Evolutionary conservation across 768 basidiomycete genomes (phyloP), one percentile per base, ranked within the genome.

Genomic region (Tephrocybe sp.): DNA sequence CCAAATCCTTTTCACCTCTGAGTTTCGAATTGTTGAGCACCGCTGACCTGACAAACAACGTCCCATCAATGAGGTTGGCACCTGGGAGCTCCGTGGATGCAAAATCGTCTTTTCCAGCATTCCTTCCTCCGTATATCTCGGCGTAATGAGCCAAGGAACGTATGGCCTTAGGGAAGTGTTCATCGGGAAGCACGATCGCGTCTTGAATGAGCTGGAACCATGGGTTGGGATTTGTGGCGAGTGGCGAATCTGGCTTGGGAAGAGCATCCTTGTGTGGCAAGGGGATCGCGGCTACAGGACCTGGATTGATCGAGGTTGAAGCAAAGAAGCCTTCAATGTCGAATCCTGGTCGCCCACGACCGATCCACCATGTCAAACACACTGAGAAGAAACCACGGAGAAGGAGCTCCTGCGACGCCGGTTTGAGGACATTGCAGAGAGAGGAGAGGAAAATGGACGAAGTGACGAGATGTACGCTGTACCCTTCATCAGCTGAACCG

Each of bases 161-260:
- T 41, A 71, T 60, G 1, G 64, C 33, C 50, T 74, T 76, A 1
- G 69, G 59, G 13, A 73, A 51, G 49, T 75, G 73, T 31, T 86
- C 82, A 53, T 83, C 79, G 0, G 81, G 81, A 55, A 85, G 77
- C 2, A 74, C 71, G 34, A 84, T 61, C 2, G 78, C 67, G 5
- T 71, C 72, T 42, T 81, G 69, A 25, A 86, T 59, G 49, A 87
- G 63, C 15, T 77, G 67, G 11, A 78, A 69, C 87, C 84, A 88
- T 2, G 78, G 70, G 52, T 86, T 83, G 11, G 82, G 75, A 16
- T 63, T 70, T 22, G 60, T 27, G 2, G 70, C 66, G 44, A 62
- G 64, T 9, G 59, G 62, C 22, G 77, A 69, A 21, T 67, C 63
- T 41, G 63, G 50, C 29, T 52, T 55, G 36, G 56, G 69, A 34